Evolutionary conservation across 352 stramenopile species (phyloP).

Genomic region (Thraustotheca clavata): DNA sequence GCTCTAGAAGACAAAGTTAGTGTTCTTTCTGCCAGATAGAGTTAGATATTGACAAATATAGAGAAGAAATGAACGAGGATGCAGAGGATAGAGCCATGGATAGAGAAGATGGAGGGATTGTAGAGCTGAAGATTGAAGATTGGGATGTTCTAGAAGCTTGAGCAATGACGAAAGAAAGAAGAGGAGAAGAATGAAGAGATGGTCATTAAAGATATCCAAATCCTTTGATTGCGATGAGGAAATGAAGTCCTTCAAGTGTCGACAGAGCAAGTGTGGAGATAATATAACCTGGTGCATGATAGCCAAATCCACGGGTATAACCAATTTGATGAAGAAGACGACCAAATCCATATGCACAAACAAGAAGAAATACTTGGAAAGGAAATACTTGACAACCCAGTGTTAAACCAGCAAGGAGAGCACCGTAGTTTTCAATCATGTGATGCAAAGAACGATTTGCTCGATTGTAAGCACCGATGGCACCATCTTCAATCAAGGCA

Average conservation of each 20-base stretch:
- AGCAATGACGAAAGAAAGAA: no score
- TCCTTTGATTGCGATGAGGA: not conserved
- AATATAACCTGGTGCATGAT: not conserved
- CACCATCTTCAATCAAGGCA: not conserved
- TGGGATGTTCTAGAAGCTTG: no score
- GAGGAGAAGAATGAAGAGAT: no score
- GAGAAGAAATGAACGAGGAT: no score
- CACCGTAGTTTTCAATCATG: slow-evolving; percentile 11
- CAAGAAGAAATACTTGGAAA: not conserved
- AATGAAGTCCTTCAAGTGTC: slow-evolving; percentile 8
- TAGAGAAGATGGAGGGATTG: no score
- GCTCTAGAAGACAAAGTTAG: no score
- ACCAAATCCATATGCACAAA: not conserved
- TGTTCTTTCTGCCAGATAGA: no score
- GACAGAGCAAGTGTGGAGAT: not conserved
- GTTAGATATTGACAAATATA: no score
- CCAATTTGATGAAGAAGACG: slow-evolving; percentile 13
- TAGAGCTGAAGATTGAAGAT: no score
- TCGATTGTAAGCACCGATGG: slow-evolving; percentile 6
- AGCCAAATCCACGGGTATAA: slow-evolving; percentile 9
- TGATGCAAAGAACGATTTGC: slow-evolving; percentile 11
- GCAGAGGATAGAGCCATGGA: no score
- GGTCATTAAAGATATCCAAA: no score
- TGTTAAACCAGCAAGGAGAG: not conserved
- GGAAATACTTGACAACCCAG: not conserved